A percentile compares a stretch with the other conserved stretches of the same genome.
phyloP scores from a whole-genome alignment of 768 basidiomycete genomes.

The Zangia roseola region DNA sequence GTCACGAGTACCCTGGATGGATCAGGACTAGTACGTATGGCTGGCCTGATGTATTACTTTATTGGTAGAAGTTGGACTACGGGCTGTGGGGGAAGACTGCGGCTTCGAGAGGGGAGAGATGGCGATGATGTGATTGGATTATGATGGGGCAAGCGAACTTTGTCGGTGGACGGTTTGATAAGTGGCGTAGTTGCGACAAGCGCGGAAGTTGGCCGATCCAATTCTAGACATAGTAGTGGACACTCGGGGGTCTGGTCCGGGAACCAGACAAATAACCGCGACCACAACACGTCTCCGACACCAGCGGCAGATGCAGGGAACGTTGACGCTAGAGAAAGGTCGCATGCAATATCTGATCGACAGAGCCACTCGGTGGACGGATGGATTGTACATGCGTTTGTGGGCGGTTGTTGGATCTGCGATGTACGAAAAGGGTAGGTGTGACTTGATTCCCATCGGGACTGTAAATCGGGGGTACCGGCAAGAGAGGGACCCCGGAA shows the following conservation, averaged over 20 bases:
- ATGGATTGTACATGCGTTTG: too few relatives aligned
- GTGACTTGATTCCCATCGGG: constrained; percentile 23
- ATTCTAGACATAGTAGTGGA: constrained; percentile 24
- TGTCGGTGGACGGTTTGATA: constrained; percentile 27
- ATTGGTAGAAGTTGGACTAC: background rate
- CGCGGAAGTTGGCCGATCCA: constrained; percentile 29
- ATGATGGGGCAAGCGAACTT: constrained; percentile 13
- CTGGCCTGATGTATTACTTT: background rate
- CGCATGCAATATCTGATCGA: too few relatives aligned
- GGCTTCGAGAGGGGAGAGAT: background rate
- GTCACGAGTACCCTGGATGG: constrained; percentile 7
- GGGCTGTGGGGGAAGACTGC: background rate
- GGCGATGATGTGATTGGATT: constrained; percentile 5
- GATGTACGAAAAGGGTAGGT: constrained; percentile 13
- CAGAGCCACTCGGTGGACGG: too few relatives aligned
- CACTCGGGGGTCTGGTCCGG: constrained; percentile 19
- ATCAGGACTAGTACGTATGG: background rate
- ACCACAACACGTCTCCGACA: constrained; percentile 5
- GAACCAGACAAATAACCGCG: background rate
- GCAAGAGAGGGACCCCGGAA: constrained; percentile 23
- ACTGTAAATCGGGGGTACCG: constrained; percentile 20
- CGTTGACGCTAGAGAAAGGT: too few relatives aligned
- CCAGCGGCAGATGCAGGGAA: constrained; percentile 1
- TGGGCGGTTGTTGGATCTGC: constrained; percentile 19
- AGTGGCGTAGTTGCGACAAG: constrained; percentile 34